phyloP scores from a whole-genome alignment of 768 basidiomycete genomes.

The Boletellus ananas region DNA sequence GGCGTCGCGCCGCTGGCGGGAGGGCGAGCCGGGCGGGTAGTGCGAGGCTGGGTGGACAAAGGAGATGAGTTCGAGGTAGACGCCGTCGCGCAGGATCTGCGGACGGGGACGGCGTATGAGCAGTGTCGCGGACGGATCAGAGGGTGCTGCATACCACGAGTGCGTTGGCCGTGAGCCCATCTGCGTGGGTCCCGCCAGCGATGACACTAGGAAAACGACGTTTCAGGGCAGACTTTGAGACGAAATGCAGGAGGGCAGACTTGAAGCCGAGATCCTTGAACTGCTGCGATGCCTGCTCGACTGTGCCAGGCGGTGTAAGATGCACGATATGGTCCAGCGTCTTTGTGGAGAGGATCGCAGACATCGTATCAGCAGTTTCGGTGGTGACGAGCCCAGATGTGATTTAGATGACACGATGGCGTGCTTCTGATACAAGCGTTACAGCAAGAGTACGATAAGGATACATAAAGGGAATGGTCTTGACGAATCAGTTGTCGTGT shows the following conservation, averaged over 20 bases:
- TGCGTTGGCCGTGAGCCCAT: constrained; percentile 59
- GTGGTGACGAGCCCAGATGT: too few relatives aligned
- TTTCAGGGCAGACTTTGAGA: not conserved
- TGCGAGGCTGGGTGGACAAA: constrained; percentile 51
- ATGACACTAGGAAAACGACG: constrained; percentile 46
- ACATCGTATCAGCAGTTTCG: constrained; percentile 9
- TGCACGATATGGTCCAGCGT: constrained; percentile 69
- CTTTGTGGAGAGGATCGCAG: constrained; percentile 34
- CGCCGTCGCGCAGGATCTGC: constrained; percentile 40
- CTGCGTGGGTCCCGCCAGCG: constrained; percentile 62
- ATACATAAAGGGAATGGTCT: not conserved
- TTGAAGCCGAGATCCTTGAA: constrained; percentile 64
- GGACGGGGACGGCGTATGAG: too few relatives aligned
- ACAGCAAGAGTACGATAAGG: not conserved
- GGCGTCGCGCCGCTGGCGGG: too few relatives aligned
- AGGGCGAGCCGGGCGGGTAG: constrained; percentile 49
- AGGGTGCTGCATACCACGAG: constrained; percentile 45
- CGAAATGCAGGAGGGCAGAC: constrained; percentile 36
- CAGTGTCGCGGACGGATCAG: not conserved
- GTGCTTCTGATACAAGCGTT: too few relatives aligned
- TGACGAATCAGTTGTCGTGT: not conserved
- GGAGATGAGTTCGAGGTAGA: constrained; percentile 67
- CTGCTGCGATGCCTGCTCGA: constrained; percentile 45
- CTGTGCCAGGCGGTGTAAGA: constrained; percentile 60
- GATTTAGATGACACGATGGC: too few relatives aligned